Base-by-base conservation (phyloP, 805 yeast species). In the Yamadazyma philogaea region DNA sequence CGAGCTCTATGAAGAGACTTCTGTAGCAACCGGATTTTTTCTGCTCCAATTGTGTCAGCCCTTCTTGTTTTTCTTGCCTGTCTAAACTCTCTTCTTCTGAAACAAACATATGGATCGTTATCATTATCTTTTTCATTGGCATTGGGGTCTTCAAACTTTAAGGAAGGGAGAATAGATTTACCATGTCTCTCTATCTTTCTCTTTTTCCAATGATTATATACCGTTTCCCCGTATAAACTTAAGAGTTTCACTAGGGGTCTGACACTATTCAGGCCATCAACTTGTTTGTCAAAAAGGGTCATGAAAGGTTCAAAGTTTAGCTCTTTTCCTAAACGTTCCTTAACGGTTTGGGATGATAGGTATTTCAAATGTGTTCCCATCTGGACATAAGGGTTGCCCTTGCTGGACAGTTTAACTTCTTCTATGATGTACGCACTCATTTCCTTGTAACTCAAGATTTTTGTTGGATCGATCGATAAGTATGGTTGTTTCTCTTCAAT, bases 51-150 rank as follows among this genome's bases (percentile, higher is more conserved):
- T 26, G 86, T 78, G 66, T 93, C 99, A 0, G 96, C 87, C 50
- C 98, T 79, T 62, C 99, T 80, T 0, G 99, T 93, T 62, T 93
- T 93, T 62, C 99, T 84, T 22, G 95, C 93, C 59, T 87, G 97
- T 51, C 99, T 80, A 50, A 88, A 84, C 57, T 90, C 98, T 62
- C 99, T 84, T 52, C 96, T 81, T 56, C 99, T 79, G 72, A 93
- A 93, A 68, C 97, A 88, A 31, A 88, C 84, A 62, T 93, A 93
- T 1, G 99, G 98, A 61, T 93, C 97, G 46, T 77, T 78, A 55
- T 90, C 97, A 44, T 70, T 69, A 55, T 90, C 97, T 56, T 89
- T 89, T 45, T 87, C 93, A 43, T 78, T 79, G 6, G 74, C 74
- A 49, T 61, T 67, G 18, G 87, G 87, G 52, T 87, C 90, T 66